A percentile compares a stretch with the other conserved stretches of the same genome.
Evolutionary conservation across 345 rosid genomes (phyloP).

Genomic region (Passiflora organensis): DNA sequence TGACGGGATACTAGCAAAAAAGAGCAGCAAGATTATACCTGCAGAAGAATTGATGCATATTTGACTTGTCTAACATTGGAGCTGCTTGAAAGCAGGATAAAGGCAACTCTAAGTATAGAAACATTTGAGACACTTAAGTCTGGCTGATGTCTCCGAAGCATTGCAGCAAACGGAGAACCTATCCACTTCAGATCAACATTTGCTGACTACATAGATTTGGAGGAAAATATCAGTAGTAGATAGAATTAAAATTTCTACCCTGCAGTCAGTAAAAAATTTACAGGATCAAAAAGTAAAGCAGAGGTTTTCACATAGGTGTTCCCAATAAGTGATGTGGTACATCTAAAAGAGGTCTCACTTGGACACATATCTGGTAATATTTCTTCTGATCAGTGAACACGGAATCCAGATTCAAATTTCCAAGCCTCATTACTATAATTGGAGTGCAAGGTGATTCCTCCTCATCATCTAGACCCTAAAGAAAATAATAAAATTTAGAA

Average conservation of each 20-base stretch:
- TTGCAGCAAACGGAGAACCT: conserved; percentile 82
- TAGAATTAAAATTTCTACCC: neutral
- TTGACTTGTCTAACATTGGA: conserved; percentile 71
- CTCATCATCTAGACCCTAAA: conserved; percentile 52
- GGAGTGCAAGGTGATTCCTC: conserved; percentile 41
- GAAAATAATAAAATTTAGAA: too few species aligned
- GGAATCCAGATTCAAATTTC: conserved; percentile 52
- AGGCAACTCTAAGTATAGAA: conserved; percentile 44
- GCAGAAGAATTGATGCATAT: conserved; percentile 67
- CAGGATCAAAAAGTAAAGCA: conserved; percentile 8
- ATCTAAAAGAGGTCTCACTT: too few species aligned
- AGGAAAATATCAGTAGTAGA: neutral
- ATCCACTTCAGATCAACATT: conserved; percentile 69
- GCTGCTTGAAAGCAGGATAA: conserved; percentile 52
- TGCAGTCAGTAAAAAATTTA: neutral
- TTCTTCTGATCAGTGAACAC: conserved; percentile 57
- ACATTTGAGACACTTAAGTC: conserved; percentile 43
- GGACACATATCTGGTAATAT: conserved; percentile 56
- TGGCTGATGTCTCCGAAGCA: conserved; percentile 73
- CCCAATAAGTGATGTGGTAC: too few species aligned
- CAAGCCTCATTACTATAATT: conserved; percentile 54
- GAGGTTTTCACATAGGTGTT: too few species aligned
- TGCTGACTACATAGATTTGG: conserved; percentile 46
- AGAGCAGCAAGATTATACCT: conserved; percentile 44
- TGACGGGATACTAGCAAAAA: conserved; percentile 2